Conservation (phyloP, 1,284 basidiomycete species). For the Coniferiporia sulphurascens region DNA sequence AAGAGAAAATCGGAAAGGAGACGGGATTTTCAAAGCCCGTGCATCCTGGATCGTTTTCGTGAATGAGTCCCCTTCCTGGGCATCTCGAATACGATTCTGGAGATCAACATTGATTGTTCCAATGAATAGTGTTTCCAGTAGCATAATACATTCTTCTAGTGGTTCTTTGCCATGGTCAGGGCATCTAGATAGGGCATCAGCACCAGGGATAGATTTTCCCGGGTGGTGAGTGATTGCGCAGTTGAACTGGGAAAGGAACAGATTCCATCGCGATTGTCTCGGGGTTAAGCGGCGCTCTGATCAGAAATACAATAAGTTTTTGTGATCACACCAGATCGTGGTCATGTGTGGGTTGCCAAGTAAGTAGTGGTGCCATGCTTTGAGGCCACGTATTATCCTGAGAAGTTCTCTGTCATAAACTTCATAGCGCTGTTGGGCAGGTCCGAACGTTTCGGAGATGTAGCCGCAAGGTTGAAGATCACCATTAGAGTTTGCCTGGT, state of each 20-base stretch:
- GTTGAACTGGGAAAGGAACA: constrained; percentile 32
- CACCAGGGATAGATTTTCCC: constrained; percentile 28
- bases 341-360: not conserved
- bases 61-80: no score
- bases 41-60: not conserved
- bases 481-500: not conserved
- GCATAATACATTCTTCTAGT: constrained; percentile 29
- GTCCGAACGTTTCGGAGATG: not conserved
- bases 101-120: constrained; percentile 15
- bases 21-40: not conserved
- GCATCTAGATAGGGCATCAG: constrained; percentile 38
- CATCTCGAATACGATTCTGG: not conserved
- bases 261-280: constrained; percentile 37
- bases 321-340: constrained; percentile 1
- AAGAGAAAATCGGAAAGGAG: not conserved
- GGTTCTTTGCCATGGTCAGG: constrained; percentile 30
- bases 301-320: not conserved
- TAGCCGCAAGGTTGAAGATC: not conserved
- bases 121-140: constrained; percentile 26
- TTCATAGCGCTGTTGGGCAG: not conserved
- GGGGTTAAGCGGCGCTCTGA: not conserved
- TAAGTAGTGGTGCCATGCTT: not conserved
- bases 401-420: not conserved
- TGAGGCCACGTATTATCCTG: not conserved
- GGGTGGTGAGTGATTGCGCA: constrained; percentile 36